Evolutionary conservation across 352 stramenopile species (phyloP).

Genomic region (Saprolegnia parasitica): DNA sequence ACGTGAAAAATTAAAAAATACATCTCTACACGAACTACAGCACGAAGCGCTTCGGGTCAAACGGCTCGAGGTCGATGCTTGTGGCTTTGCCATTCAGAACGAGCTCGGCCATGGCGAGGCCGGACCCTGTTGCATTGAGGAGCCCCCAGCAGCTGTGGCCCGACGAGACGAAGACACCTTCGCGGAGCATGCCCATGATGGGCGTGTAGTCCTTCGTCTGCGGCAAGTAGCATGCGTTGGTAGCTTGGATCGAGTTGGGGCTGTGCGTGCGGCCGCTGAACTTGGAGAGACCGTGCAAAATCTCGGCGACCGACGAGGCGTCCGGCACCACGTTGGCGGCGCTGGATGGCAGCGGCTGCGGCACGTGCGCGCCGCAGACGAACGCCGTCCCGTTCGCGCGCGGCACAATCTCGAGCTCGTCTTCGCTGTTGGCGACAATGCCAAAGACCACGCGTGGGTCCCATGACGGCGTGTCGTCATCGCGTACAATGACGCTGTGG

Average conservation of each 20-base stretch:
- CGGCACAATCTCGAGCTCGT: conserved; percentile 35
- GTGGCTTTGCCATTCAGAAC: conserved; percentile 15
- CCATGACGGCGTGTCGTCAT: not conserved
- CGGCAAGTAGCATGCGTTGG: conserved; percentile 26
- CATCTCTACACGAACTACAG: not conserved
- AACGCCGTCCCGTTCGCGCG: conserved; percentile 76
- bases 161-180: conserved; percentile 17
- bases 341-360: conserved; percentile 8
- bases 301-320: not conserved
- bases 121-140: conserved; percentile 14
- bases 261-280: not conserved
- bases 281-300: not conserved
- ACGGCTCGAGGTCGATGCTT: conserved; percentile 15
- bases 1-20: not conserved
- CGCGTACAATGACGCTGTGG: conserved; percentile 27
- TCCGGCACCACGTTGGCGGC: conserved; percentile 6
- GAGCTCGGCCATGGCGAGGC: conserved; percentile 16
- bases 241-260: not conserved
- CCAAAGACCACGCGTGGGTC: conserved; percentile 26
- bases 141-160: conserved; percentile 27
- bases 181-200: conserved; percentile 13
- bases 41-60: not conserved
- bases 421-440: conserved; percentile 7
- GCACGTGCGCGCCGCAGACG: conserved; percentile 55
- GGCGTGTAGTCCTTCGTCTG: conserved; percentile 26